Evolutionary conservation across 2,329 filamentous ascomycete genomes (phyloP), one percentile per base, ranked within the genome.

Genomic region (Fusarium mexicanum): DNA sequence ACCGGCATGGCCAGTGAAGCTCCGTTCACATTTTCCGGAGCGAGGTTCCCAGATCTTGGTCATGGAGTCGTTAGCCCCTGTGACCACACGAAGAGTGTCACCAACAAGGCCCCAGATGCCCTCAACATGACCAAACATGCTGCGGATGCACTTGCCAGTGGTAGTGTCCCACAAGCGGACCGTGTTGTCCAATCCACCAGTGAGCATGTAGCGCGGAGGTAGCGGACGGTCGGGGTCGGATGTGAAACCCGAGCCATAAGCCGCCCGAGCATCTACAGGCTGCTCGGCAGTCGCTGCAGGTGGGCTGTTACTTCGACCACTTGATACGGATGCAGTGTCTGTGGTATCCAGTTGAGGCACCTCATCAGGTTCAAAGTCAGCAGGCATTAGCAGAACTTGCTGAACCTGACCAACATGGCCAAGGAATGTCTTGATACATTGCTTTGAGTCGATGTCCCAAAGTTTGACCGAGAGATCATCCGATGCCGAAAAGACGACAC

Each of bases 341-440:
- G 87, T 86, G 57, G 87, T 84, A 63, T 87, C 85, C 53, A 79
- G 84, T 53, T 85, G 83, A 11, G 79, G 81, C 10, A 84, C 75
- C 69, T 95, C 94, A 77, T 98, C 95, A 6, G 96, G 92, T 80
- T 98, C 95, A 78, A 97, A 98, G 79, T 98, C 95, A 13, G 90
- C 88, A 0, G 96, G 95, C 76, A 98, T 89, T 4, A 94, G 89
- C 12, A 97, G 85, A 17, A 98, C 91, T 83, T 98, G 95, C 81
- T 99, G 96, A 10, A 98, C 95, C 79, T 98, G 95, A 22, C 95
- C 96, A 22, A 98, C 95, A 79, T 99, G 96, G 12, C 95, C 96
- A 76, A 94, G 90, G 78, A 95, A 98, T 8, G 83, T 90, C 74
- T 87, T 87, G 80, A 98, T 92, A 80, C 93, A 96, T 61, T 89